These are phyloP conservation scores for Solanum dulcamara DNA, from an alignment of 257 asterid species.

Conservation along the genomic window DNA sequence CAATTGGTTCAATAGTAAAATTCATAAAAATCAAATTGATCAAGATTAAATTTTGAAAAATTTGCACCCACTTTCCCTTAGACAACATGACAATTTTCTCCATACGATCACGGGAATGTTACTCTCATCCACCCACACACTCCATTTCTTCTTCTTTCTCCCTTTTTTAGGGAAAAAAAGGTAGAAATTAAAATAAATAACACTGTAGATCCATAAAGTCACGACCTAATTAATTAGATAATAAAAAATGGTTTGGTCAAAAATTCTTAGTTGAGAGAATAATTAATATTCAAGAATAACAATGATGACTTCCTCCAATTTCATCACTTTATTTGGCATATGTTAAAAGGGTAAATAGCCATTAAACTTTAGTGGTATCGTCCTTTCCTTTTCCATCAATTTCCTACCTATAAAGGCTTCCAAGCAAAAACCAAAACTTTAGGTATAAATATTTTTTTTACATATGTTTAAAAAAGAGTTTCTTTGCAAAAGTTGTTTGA, in stretches of 20 bases:
- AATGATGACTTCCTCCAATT: slow-evolving; percentile 38
- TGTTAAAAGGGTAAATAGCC: slow-evolving; percentile 6
- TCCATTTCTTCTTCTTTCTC: slow-evolving; percentile 4
- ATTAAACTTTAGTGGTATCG: slow-evolving; percentile 3
- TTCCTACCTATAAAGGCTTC: slow-evolving; percentile 33
- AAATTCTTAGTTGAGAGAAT: slow-evolving; percentile 17
- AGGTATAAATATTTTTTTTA: neutral
- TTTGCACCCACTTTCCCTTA: slow-evolving; percentile 41
- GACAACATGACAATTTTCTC: slow-evolving; percentile 35
- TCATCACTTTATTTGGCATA: slow-evolving; percentile 20
- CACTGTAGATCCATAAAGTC: slow-evolving; percentile 15
- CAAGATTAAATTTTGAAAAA: neutral
- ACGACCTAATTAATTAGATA: slow-evolving; percentile 3
- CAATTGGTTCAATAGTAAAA: neutral
- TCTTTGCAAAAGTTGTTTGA: neutral
- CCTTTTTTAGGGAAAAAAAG: neutral
- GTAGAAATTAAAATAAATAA: neutral
- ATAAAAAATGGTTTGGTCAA: slow-evolving; percentile 20
- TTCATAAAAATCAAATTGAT: neutral
- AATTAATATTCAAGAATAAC: slow-evolving; percentile 31
- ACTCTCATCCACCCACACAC: slow-evolving; percentile 7
- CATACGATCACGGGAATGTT: slow-evolving; percentile 11
- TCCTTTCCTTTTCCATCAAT: slow-evolving; percentile 26
- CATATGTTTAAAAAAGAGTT: neutral
- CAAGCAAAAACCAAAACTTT: slow-evolving; percentile 5